Evolutionary conservation across 805 yeast genomes (phyloP).

Genomic region (Tetrapisispora iriomotensis): DNA sequence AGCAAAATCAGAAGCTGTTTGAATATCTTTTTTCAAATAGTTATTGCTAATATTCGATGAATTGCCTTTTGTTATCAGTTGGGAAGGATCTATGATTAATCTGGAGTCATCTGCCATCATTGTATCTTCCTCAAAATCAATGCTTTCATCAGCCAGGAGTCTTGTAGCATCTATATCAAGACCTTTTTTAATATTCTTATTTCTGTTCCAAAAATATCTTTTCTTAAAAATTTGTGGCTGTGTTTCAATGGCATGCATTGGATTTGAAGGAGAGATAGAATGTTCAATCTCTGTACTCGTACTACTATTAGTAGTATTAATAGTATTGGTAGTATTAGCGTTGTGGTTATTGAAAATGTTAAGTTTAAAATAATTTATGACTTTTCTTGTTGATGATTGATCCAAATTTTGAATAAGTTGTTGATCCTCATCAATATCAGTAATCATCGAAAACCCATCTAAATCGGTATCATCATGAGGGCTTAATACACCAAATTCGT

Average conservation of each 20-base stretch:
- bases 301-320: no score
- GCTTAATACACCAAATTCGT: conserved; percentile 1
- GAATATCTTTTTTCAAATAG: not conserved
- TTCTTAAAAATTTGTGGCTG: conserved; percentile 16
- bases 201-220: conserved; percentile 22
- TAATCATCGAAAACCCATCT: not conserved
- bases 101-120: not conserved
- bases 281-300: no score
- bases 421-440: not conserved
- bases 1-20: not conserved
- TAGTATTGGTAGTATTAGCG: conserved; percentile 5
- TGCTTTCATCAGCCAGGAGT: not conserved
- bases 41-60: not conserved
- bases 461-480: not conserved
- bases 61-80: not conserved
- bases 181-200: conserved; percentile 10
- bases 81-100: conserved; percentile 1
- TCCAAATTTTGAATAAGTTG: not conserved
- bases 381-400: conserved; percentile 6
- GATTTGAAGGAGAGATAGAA: no score
- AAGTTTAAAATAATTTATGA: conserved; percentile 22
- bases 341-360: conserved; percentile 15
- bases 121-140: conserved; percentile 4
- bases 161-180: conserved; percentile 1
- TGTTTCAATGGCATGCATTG: conserved; percentile 1